phyloP scores from a whole-genome alignment of 2,329 filamentous ascomycete genomes.

The Drechslerella dactyloides region DNA sequence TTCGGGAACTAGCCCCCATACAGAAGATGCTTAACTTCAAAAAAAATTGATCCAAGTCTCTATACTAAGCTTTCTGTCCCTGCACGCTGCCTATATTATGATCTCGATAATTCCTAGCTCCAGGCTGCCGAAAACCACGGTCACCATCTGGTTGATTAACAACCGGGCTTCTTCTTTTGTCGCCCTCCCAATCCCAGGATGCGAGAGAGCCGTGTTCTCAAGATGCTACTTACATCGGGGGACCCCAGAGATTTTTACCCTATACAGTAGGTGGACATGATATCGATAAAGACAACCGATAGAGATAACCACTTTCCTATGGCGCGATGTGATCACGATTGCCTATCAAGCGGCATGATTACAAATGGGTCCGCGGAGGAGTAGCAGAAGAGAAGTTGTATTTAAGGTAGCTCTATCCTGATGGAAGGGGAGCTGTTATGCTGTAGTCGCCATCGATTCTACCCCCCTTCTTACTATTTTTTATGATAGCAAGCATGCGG shows the following conservation, averaged over 20 bases:
- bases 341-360: not conserved
- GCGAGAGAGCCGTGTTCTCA: not conserved
- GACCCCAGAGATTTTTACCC: not conserved
- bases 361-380: not conserved
- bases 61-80: not conserved
- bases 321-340: not conserved
- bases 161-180: slow-evolving; percentile 2
- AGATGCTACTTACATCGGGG: not conserved
- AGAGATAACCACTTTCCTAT: slow-evolving; percentile 2
- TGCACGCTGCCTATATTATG: not conserved
- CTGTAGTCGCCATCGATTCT: not conserved
- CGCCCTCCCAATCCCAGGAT: not conserved
- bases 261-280: not conserved
- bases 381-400: not conserved
- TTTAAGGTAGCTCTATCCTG: not conserved
- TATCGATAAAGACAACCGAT: not conserved
- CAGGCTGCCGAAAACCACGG: not conserved
- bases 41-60: too few relatives aligned
- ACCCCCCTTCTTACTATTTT: not conserved
- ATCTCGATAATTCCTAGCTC: not conserved
- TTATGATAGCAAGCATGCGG: slow-evolving; percentile 1
- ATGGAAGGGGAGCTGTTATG: not conserved
- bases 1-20: too few relatives aligned
- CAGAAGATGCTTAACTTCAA: too few relatives aligned
- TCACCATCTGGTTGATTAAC: not conserved